These are phyloP conservation scores for Naganishia cerealis DNA, from an alignment of 1,284 basidiomycete genomes.

Conservation along the genomic window DNA sequence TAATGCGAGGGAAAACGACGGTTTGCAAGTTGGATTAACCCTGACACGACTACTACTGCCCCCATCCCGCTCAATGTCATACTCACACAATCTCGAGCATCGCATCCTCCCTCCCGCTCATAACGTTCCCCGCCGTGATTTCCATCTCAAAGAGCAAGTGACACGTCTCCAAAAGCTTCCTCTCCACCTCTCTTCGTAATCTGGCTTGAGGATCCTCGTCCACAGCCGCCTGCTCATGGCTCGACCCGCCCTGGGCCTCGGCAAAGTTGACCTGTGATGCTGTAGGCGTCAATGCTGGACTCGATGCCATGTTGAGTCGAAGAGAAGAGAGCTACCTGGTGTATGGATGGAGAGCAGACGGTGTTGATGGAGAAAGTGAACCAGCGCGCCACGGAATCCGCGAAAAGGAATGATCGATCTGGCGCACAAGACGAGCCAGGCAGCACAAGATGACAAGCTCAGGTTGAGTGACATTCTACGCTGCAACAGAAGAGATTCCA, in stretches of 20 bases:
- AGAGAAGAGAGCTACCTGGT: background rate
- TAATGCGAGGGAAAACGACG: background rate
- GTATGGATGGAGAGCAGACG: too few relatives aligned
- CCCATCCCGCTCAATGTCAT: too few relatives aligned
- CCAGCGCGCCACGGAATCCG: background rate
- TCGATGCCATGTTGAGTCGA: constrained; percentile 21
- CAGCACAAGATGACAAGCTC: background rate
- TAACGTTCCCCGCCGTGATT: constrained; percentile 20
- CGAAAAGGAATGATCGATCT: background rate
- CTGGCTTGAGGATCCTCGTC: constrained; percentile 14
- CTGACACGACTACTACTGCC: too few relatives aligned
- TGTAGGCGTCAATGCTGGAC: constrained; percentile 20
- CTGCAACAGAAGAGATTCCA: background rate
- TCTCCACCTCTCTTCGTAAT: constrained; percentile 14
- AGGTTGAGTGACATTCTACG: constrained; percentile 22
- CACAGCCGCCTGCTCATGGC: background rate
- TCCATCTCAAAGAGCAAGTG: constrained; percentile 28
- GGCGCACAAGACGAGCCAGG: background rate
- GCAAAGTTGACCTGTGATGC: constrained; percentile 15
- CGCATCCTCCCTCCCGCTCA: constrained; percentile 19
- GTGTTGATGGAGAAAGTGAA: background rate
- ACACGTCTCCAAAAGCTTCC: constrained; percentile 24
- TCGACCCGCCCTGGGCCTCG: background rate
- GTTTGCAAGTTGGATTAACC: too few relatives aligned
- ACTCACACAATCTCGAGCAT: constrained; percentile 26